phyloP scores from a whole-genome alignment of 495 filamentous ascomycete species.

The Amorphotheca resinae region DNA sequence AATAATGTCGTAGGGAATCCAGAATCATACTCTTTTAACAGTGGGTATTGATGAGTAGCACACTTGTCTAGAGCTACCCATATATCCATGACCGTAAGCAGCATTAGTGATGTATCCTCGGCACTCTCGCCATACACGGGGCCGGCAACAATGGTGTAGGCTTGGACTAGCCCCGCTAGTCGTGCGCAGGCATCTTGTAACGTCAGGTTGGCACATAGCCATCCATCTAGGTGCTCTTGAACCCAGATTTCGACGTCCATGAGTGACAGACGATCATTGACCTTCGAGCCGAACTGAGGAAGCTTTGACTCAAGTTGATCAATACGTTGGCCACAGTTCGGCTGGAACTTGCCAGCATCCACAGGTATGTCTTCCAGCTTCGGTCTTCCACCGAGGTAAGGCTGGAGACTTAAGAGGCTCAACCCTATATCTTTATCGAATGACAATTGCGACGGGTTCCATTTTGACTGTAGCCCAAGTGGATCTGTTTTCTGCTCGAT shows the following conservation, averaged over 20 bases:
- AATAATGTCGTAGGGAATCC: slow-evolving; percentile 33
- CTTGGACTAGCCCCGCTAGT: slow-evolving; percentile 5
- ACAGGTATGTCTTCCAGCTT: neutral
- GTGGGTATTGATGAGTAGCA: slow-evolving; percentile 24
- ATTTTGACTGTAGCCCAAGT: neutral
- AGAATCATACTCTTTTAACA: slow-evolving; percentile 40
- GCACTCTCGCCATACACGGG: slow-evolving; percentile 31
- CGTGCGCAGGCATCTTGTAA: slow-evolving; percentile 7
- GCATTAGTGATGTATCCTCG: slow-evolving; percentile 43
- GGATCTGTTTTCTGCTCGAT: slow-evolving; percentile 9
- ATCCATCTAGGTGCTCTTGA: slow-evolving; percentile 2
- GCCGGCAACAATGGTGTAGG: slow-evolving; percentile 24
- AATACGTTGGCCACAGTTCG: neutral
- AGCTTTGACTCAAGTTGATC: neutral
- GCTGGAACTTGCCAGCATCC: neutral
- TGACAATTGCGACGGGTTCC: neutral
- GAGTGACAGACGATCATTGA: neutral
- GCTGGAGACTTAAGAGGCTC: slow-evolving; percentile 1
- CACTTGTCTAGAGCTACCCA: slow-evolving; percentile 50
- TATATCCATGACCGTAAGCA: slow-evolving; percentile 46
- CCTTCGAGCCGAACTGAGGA: neutral
- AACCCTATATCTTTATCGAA: slow-evolving; percentile 4
- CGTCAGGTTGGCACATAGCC: slow-evolving; percentile 18
- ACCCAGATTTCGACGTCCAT: slow-evolving; percentile 27
- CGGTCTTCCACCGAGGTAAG: neutral